Conservation (phyloP, 306 rosid genomes). For the Medicago arabica region DNA sequence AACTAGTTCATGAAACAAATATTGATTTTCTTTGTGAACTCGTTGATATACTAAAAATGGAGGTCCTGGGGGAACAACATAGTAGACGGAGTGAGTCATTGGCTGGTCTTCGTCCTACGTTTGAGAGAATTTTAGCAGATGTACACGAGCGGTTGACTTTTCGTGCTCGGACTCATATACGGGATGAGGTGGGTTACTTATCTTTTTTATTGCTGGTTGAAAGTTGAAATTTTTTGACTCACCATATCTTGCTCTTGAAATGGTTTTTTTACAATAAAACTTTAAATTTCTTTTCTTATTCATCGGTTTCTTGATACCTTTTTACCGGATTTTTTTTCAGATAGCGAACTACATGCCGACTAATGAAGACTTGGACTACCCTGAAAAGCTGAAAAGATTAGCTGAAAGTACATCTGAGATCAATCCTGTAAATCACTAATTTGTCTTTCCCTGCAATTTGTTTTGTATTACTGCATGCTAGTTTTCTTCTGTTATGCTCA, state of each 20-base stretch:
- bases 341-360: constrained; percentile 88
- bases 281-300: constrained; percentile 28
- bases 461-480: constrained; percentile 31
- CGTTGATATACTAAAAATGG: constrained; percentile 92
- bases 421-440: constrained; percentile 67
- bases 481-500: neutral
- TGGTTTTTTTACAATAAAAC: constrained; percentile 9
- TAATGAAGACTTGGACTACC: constrained; percentile 91
- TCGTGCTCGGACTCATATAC: constrained; percentile 93
- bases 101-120: constrained; percentile 85
- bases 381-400: constrained; percentile 84
- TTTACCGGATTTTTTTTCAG: constrained; percentile 48
- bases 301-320: constrained; percentile 33
- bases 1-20: constrained; percentile 93
- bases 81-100: constrained; percentile 80
- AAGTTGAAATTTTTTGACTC: constrained; percentile 34
- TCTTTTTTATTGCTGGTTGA: constrained; percentile 27
- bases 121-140: constrained; percentile 95
- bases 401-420: constrained; percentile 63
- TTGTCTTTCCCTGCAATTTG: constrained; percentile 41
- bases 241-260: constrained; percentile 25
- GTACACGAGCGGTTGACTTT: constrained; percentile 96
- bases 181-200: constrained; percentile 76
- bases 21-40: constrained; percentile 94
- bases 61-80: constrained; percentile 86